These are phyloP conservation scores for Fraxinus excelsior DNA, from an alignment of 257 asterid species.

Conservation along the genomic window DNA sequence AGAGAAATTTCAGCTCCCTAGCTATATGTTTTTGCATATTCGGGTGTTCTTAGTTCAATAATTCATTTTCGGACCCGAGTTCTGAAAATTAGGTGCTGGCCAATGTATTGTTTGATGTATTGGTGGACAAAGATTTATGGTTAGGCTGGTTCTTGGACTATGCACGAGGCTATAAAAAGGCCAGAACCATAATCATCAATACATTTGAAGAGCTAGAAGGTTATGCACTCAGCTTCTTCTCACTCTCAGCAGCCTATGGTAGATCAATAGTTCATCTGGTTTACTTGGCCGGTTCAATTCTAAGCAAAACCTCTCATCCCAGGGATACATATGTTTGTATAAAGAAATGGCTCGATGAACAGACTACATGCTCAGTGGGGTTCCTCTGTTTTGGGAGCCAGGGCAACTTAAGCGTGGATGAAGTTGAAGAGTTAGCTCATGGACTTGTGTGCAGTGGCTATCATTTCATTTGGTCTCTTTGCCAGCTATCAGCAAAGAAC, in stretches of 20 bases:
- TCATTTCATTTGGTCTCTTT: slow-evolving; percentile 54
- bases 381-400: too few species aligned
- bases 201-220: slow-evolving; percentile 57
- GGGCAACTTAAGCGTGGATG: too few species aligned
- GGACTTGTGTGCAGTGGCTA: slow-evolving; percentile 48
- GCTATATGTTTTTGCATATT: slow-evolving; percentile 62
- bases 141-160: slow-evolving; percentile 46
- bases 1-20: slow-evolving; percentile 41
- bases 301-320: slow-evolving; percentile 31
- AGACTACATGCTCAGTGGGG: too few species aligned
- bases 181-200: slow-evolving; percentile 57
- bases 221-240: slow-evolving; percentile 40
- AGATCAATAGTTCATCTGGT: slow-evolving; percentile 34
- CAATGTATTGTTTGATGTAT: slow-evolving; percentile 38
- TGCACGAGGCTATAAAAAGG: slow-evolving; percentile 59
- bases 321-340: background rate
- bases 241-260: slow-evolving; percentile 23
- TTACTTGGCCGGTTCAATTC: slow-evolving; percentile 56
- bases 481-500: slow-evolving; percentile 8
- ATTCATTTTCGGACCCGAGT: slow-evolving; percentile 58
- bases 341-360: too few species aligned
- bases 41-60: slow-evolving; percentile 63
- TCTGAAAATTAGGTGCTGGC: slow-evolving; percentile 49
- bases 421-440: slow-evolving; percentile 26
- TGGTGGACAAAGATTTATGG: slow-evolving; percentile 49